Evolutionary conservation across 371 early-diverging fungal species (phyloP).

Genomic region (Paraphysoderma sedebokerense): DNA sequence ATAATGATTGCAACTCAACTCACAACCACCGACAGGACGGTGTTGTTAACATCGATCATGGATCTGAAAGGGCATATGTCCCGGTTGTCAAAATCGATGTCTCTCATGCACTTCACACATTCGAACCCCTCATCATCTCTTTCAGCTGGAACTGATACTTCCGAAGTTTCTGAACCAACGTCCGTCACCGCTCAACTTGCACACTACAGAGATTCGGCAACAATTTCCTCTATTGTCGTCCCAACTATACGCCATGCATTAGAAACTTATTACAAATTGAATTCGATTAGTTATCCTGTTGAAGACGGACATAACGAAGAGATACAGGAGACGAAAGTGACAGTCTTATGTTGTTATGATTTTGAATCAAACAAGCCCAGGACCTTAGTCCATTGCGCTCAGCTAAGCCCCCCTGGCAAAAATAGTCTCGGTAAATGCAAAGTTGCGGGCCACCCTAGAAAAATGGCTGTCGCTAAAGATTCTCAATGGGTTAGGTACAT

Average conservation of each 20-base stretch:
- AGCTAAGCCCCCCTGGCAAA: slow-evolving; percentile 10
- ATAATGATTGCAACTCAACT: too few relatives aligned
- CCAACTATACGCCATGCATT: slow-evolving; percentile 24
- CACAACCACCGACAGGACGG: too few relatives aligned
- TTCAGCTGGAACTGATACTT: background rate
- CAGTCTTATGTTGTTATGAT: slow-evolving; percentile 19
- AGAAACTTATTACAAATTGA: slow-evolving; percentile 18
- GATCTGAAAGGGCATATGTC: slow-evolving; percentile 27
- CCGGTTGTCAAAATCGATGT: slow-evolving; percentile 25
- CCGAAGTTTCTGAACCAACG: slow-evolving; percentile 7
- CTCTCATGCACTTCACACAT: slow-evolving; percentile 15
- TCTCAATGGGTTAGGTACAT: slow-evolving; percentile 48
- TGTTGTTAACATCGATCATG: too few relatives aligned
- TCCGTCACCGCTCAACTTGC: slow-evolving; percentile 9
- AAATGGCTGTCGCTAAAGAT: slow-evolving; percentile 32
- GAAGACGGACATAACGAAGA: slow-evolving; percentile 5
- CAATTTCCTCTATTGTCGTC: slow-evolving; percentile 15
- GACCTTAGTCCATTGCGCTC: slow-evolving; percentile 16
- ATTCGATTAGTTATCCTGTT: slow-evolving; percentile 7
- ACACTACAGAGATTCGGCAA: slow-evolving; percentile 11
- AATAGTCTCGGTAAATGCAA: slow-evolving; percentile 18
- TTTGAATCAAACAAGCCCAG: slow-evolving; percentile 16
- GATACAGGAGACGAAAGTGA: slow-evolving; percentile 18
- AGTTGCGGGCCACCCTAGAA: slow-evolving; percentile 23
- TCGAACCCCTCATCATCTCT: background rate